Evolutionary conservation across 192 early-diverging fungal genomes (phyloP), one percentile per base, ranked within the genome.

Genomic region (Gorgonomyces haynaldii): DNA sequence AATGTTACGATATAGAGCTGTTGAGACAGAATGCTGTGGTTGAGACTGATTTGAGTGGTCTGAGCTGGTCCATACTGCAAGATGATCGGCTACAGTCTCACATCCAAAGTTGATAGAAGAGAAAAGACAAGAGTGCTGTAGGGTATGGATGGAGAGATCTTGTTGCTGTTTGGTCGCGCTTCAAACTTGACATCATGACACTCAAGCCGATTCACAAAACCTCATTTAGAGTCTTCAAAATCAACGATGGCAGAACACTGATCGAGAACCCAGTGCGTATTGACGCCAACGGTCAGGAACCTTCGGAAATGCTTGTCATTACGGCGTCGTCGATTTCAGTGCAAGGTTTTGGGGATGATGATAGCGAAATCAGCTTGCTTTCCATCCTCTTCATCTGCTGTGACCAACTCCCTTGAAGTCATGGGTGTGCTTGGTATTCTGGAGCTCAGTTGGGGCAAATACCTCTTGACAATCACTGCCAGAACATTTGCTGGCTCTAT

Each of bases 401-500:
- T 57, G 20, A 27, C 35, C 17, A 51, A 41, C n/a, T 34, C 53
- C 22, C 17, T 56, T 2, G 58, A 67, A 17, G 50, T 65, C 40
- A 52, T 60, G 27, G 70, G 60, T 15, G 42, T 72, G 19, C 27
- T 72, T 31, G 70, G 70, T n/a, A 32, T 72, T 34, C 36, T 65
- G 9, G 51, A 65, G 20, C 30, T 72, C 27, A 29, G 48, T 21
- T 62, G 43, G 30, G 65, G 50, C 13, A 61, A 58, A 37, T 69
- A 69, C 44, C 46, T 76, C 1, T 53, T 76, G 36, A 59, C 69
- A 17, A 65, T 54, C 21, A 72, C 69, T 4, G 45, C 58, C 4
- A 54, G 67, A 17, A 50, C 42, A 12, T 57, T 76, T 6, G 66
- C 67, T 4, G 67, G 56, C 8, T 70, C 74, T 13, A 36, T 76